These are phyloP conservation scores for Vigna hirtella DNA, from an alignment of 306 rosid genomes.

Conservation along the genomic window DNA sequence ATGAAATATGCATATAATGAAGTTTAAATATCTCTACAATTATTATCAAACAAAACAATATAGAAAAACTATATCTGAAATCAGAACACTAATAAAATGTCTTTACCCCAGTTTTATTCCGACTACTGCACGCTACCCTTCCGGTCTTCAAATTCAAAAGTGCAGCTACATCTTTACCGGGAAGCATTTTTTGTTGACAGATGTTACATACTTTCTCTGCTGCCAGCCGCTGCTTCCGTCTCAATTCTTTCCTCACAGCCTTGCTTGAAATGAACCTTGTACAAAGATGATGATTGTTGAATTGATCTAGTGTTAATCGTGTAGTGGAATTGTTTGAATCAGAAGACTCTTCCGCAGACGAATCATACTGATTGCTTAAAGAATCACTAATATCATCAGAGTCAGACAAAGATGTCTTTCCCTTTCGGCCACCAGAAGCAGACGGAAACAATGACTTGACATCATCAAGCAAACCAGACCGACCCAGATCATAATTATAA, in stretches of 20 bases:
- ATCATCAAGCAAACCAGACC: conserved; percentile 64
- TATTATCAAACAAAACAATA: conserved; percentile 18
- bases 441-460: conserved; percentile 58
- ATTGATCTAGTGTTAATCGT: conserved; percentile 52
- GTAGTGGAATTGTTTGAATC: conserved; percentile 56
- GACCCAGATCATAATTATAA: conserved; percentile 73
- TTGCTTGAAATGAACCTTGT: conserved; percentile 65
- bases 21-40: conserved; percentile 17
- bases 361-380: conserved; percentile 62
- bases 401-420: conserved; percentile 68
- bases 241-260: conserved; percentile 75
- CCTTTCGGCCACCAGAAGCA: conserved; percentile 53
- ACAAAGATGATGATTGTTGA: conserved; percentile 61
- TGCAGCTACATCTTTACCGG: conserved; percentile 92
- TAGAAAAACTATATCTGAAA: conserved; percentile 11
- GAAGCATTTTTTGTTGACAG: conserved; percentile 93
- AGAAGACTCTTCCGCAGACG: conserved; percentile 68
- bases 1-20: conserved; percentile 4
- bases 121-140: conserved; percentile 84
- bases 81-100: conserved; percentile 33
- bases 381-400: conserved; percentile 62
- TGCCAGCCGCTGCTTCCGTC: conserved; percentile 75
- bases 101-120: conserved; percentile 82
- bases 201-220: conserved; percentile 85
- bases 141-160: conserved; percentile 78